Conservation (phyloP, 257 asterid species). For the Galeopsis tetrahit region DNA sequence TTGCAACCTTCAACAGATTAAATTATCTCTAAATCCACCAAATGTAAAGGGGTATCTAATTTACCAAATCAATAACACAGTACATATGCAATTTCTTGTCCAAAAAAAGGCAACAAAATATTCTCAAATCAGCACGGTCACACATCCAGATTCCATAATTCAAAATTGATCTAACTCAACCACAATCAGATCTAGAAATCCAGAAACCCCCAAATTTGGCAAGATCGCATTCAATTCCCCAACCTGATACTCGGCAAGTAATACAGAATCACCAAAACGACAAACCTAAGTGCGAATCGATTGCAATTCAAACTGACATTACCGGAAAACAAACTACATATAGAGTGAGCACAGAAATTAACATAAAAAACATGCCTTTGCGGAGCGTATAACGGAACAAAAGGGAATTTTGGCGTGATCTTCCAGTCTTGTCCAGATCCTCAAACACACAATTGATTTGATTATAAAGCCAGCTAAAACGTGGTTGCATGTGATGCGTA, state of each 20-base stretch:
- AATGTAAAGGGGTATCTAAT: slow-evolving; percentile 1
- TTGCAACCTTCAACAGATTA: slow-evolving; percentile 7
- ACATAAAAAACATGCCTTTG: slow-evolving; percentile 29
- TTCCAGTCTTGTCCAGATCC: slow-evolving; percentile 40
- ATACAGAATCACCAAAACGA: slow-evolving; percentile 9
- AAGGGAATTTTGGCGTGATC: slow-evolving; percentile 42
- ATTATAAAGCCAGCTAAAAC: slow-evolving; percentile 34
- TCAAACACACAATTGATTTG: slow-evolving; percentile 31
- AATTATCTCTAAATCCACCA: slow-evolving; percentile 29
- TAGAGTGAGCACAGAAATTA: slow-evolving; percentile 25
- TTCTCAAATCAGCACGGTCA: background rate
- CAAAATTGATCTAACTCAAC: slow-evolving; percentile 25
- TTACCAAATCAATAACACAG: slow-evolving; percentile 35
- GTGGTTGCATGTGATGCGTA: slow-evolving; percentile 52
- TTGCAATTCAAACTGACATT: slow-evolving; percentile 16
- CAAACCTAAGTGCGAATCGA: slow-evolving; percentile 5
- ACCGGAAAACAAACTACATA: slow-evolving; percentile 9
- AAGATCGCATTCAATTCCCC: slow-evolving; percentile 40
- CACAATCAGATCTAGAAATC: slow-evolving; percentile 45
- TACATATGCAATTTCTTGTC: slow-evolving; percentile 20
- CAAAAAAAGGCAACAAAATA: background rate
- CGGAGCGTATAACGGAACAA: slow-evolving; percentile 37
- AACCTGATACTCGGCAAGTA: slow-evolving; percentile 33
- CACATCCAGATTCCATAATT: too few relatives aligned
- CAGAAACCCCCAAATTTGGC: slow-evolving; percentile 26